A percentile compares a stretch with the other conserved stretches of the same genome.
Evolutionary conservation across 2,329 filamentous ascomycete species (phyloP).

Genomic region (Apiospora sp.): DNA sequence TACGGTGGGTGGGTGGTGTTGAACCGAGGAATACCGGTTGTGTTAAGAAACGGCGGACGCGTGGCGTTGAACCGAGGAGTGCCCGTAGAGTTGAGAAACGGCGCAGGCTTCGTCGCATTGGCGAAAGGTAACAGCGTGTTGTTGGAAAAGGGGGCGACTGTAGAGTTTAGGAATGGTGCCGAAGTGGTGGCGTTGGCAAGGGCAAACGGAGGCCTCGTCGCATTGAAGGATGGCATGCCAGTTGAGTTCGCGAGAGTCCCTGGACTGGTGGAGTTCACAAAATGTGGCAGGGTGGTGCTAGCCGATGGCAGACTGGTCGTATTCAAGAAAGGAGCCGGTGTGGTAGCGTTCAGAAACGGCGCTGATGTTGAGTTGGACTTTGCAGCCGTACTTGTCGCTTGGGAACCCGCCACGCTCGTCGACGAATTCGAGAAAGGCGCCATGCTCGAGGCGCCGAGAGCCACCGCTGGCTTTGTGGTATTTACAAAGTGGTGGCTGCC

Average conservation of each 20-base stretch:
- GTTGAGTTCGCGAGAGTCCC: background rate
- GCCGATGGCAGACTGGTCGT: background rate
- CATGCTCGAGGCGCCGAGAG: background rate
- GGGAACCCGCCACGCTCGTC: conserved; percentile 1
- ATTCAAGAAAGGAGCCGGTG: background rate
- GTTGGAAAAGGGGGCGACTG: conserved; percentile 18
- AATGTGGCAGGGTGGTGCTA: background rate
- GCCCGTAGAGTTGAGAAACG: conserved; percentile 29
- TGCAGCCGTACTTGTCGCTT: conserved; percentile 17
- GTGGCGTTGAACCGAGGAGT: conserved; percentile 25
- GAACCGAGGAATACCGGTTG: conserved; percentile 26
- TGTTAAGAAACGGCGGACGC: conserved; percentile 27
- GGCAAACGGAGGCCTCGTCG: conserved; percentile 1
- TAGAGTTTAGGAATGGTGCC: conserved; percentile 29
- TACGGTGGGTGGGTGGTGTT: conserved; percentile 26
- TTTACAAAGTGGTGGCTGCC: conserved; percentile 18
- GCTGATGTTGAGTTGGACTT: conserved; percentile 20
- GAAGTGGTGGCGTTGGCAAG: conserved; percentile 23
- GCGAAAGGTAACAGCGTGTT: conserved; percentile 24
- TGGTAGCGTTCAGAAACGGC: conserved; percentile 20
- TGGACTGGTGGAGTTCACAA: background rate
- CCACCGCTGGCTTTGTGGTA: conserved; percentile 15
- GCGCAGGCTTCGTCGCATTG: conserved; percentile 28
- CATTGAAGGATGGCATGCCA: background rate
- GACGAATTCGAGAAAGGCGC: conserved; percentile 6